Percentiles rank a stretch among this genome's conserved stretches.
These are phyloP conservation scores for Sporothrix curviconia DNA, from an alignment of 2,329 filamentous ascomycete species.

Conservation along the genomic window DNA sequence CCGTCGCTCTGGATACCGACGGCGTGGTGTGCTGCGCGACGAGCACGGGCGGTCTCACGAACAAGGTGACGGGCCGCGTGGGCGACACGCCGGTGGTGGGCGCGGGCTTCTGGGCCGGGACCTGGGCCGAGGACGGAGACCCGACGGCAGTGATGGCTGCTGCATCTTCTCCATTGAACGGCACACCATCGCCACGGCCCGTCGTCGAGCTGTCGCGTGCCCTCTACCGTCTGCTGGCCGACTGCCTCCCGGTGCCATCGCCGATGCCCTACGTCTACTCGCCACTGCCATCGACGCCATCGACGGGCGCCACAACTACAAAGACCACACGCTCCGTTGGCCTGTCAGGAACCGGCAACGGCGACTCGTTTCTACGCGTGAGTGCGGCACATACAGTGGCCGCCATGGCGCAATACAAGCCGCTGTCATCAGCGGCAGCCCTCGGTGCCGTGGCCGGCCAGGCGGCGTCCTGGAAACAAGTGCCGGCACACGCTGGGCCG, in stretches of 20 bases:
- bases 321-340: slow-evolving; percentile 44
- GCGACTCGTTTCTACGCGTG: slow-evolving; percentile 75
- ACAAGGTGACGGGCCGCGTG: slow-evolving; percentile 78
- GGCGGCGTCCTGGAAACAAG: slow-evolving; percentile 67
- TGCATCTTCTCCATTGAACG: background rate
- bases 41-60: slow-evolving; percentile 73
- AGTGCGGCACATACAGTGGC: slow-evolving; percentile 65
- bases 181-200: slow-evolving; percentile 22
- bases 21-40: slow-evolving; percentile 66
- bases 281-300: slow-evolving; percentile 22
- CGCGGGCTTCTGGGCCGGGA: slow-evolving; percentile 84
- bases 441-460: slow-evolving; percentile 59
- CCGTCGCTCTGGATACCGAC: slow-evolving; percentile 70
- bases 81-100: slow-evolving; percentile 81
- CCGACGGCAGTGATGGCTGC: slow-evolving; percentile 24
- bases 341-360: slow-evolving; percentile 77
- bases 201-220: slow-evolving; percentile 35
- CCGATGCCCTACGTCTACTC: slow-evolving; percentile 28
- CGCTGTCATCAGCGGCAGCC: slow-evolving; percentile 47
- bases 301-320: background rate
- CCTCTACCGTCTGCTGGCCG: slow-evolving; percentile 45
- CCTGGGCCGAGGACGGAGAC: slow-evolving; percentile 56
- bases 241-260: slow-evolving; percentile 50
- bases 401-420: slow-evolving; percentile 62
- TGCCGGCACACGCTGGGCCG: slow-evolving; percentile 65